Percentiles rank a stretch among this genome's conserved stretches.
These are phyloP conservation scores for Kluyveromyces dobzhanskii DNA, from an alignment of 805 yeast species.

Conservation along the genomic window DNA sequence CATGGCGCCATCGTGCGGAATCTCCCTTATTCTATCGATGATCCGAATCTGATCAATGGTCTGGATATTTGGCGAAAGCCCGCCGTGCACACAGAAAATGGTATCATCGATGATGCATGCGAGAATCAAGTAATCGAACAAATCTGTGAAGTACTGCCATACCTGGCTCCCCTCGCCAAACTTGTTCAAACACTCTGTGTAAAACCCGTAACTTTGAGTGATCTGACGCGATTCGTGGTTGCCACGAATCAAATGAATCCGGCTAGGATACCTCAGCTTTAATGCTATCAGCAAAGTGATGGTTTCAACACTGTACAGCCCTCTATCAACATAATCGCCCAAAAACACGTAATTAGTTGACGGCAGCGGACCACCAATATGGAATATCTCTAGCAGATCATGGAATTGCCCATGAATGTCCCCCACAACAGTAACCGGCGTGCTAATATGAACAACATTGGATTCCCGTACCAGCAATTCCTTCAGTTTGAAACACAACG, in stretches of 20 bases:
- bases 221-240: slow-evolving; percentile 96
- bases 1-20: slow-evolving; percentile 99
- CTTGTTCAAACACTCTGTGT: slow-evolving; percentile 86
- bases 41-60: slow-evolving; percentile 85
- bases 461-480: slow-evolving; percentile 73
- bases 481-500: slow-evolving; percentile 73
- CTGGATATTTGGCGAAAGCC: slow-evolving; percentile 90
- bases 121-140: slow-evolving; percentile 83
- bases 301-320: slow-evolving; percentile 89
- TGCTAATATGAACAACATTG: slow-evolving; percentile 72
- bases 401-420: slow-evolving; percentile 97
- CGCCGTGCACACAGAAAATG: slow-evolving; percentile 95
- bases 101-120: slow-evolving; percentile 86
- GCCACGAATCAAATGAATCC: slow-evolving; percentile 81
- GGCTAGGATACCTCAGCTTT: slow-evolving; percentile 77
- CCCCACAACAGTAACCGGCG: slow-evolving; percentile 94
- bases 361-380: slow-evolving; percentile 90
- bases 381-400: slow-evolving; percentile 84
- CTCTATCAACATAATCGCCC: slow-evolving; percentile 96
- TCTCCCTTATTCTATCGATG: slow-evolving; percentile 85
- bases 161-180: slow-evolving; percentile 68
- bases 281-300: slow-evolving; percentile 73
- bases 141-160: slow-evolving; percentile 85
- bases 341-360: slow-evolving; percentile 86
- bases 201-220: slow-evolving; percentile 95